A percentile compares a stretch with the other conserved stretches of the same genome.
Conservation (phyloP, 345 rosid species). For the Leavenworthia alabamica region DNA sequence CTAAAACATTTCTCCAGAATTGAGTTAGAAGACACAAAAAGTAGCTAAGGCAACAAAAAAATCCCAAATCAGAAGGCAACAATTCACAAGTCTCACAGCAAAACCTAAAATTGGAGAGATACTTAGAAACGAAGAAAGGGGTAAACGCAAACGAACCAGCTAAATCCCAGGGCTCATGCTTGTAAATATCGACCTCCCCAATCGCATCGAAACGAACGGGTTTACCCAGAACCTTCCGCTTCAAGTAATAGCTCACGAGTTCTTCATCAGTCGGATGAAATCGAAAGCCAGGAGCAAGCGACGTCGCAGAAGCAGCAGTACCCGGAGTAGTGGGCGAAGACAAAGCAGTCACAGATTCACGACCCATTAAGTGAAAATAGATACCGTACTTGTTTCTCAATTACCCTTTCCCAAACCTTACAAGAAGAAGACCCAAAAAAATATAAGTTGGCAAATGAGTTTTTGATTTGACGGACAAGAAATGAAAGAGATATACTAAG, state of each 20-base stretch:
- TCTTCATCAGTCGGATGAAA: slow-evolving; percentile 91
- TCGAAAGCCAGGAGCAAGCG: slow-evolving; percentile 90
- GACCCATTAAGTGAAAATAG: slow-evolving; percentile 29
- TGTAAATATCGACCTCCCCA: slow-evolving; percentile 76
- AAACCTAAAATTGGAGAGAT: background rate
- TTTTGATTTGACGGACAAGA: slow-evolving; percentile 47
- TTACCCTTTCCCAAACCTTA: background rate
- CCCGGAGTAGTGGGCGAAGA: slow-evolving; percentile 17
- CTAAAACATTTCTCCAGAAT: background rate
- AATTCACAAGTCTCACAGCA: background rate
- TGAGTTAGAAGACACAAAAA: background rate
- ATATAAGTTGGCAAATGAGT: slow-evolving; percentile 19
- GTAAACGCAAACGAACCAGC: slow-evolving; percentile 37
- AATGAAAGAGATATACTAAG: slow-evolving; percentile 26
- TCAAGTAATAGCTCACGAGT: slow-evolving; percentile 69
- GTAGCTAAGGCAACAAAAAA: background rate
- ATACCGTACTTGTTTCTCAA: slow-evolving; percentile 4
- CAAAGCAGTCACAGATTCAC: slow-evolving; percentile 26
- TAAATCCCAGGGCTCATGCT: slow-evolving; percentile 82
- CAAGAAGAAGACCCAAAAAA: background rate
- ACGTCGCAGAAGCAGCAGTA: slow-evolving; percentile 35
- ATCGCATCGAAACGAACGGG: slow-evolving; percentile 69
- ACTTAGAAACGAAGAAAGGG: background rate
- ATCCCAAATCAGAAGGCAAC: slow-evolving; percentile 2
- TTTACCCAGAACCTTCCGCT: slow-evolving; percentile 62